phyloP scores from a whole-genome alignment of 1,139 yeast species.

The Wickerhamiella pararugosa region DNA sequence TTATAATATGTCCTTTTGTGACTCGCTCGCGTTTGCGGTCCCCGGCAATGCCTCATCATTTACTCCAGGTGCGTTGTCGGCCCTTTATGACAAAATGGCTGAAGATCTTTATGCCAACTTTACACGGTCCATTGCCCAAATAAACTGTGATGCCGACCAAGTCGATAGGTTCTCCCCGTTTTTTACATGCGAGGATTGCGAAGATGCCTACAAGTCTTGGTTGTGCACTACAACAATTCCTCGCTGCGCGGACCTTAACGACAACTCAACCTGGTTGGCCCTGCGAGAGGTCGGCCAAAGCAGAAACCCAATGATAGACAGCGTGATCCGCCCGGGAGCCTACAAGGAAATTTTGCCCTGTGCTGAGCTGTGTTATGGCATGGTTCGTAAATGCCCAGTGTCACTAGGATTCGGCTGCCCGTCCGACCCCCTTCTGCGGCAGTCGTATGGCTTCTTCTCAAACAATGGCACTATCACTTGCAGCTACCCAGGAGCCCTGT shows the following conservation, averaged over 20 bases:
- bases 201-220: constrained; percentile 66
- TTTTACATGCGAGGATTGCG: constrained; percentile 58
- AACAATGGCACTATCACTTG: constrained; percentile 24
- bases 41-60: constrained; percentile 38
- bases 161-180: constrained; percentile 64
- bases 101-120: constrained; percentile 44
- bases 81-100: constrained; percentile 53
- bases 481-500: constrained; percentile 26
- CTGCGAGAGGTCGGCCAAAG: constrained; percentile 37
- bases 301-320: constrained; percentile 46
- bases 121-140: constrained; percentile 57
- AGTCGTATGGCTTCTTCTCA: constrained; percentile 20
- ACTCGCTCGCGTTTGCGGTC: constrained; percentile 72
- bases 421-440: constrained; percentile 12
- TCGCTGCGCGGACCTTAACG: constrained; percentile 47
- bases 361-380: constrained; percentile 57
- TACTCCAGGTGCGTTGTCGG: constrained; percentile 23
- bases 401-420: constrained; percentile 69
- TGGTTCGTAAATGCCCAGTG: constrained; percentile 76
- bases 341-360: constrained; percentile 84
- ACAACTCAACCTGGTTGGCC: constrained; percentile 33
- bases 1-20: constrained; percentile 62
- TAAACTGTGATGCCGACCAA: constrained; percentile 59
- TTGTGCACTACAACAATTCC: constrained; percentile 86
- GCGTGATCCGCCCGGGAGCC: constrained; percentile 41